Evolutionary conservation across 805 yeast species (phyloP), one percentile per base, ranked within the genome.

Genomic region (Wickerhamiella azymoides): DNA sequence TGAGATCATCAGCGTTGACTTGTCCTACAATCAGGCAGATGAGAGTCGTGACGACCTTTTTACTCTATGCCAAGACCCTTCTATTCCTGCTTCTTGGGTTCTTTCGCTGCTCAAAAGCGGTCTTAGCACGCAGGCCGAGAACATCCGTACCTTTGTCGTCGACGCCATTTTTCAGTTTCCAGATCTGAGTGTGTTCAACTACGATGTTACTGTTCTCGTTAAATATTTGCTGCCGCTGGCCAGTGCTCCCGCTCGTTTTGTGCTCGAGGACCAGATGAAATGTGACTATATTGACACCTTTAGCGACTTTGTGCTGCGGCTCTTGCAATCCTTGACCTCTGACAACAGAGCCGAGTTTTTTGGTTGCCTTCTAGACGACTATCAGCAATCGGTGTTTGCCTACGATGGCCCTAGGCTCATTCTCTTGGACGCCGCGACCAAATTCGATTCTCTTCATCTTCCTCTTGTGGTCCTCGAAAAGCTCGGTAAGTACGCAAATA

Each of bases 11-110:
- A 92, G 85, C 1, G 71, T 86, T 35, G 96, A 86, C 58, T 77
- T 95, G 0, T 82, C 95, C 0, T 63, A 84, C 54, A 86, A 88
- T 54, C 96, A 88, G 61, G 77, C 88, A 0, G 78, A 79, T 53
- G 94, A 84, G 10, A 89, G 92, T 0, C 62, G 72, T 1, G 63
- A 63, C 7, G 94, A 84, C 54, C 73, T 86, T 38, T 58, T 75
- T 1, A 63, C 63, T 1, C 59, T 83, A 11, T 66, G 84, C 19
- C 57, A 68, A 0, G 50, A 60, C 1, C 73, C 83, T 0, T 52
- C 63, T 19, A 71, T 85, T 43, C 77, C 79, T 30, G 69, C 79
- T 1, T 68, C 79, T 0, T 85, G 94, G 88, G 80, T 83, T 0
- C 65, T 82, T 48, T 69, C 80, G 3, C 62, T 86, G n/a, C 64